Evolutionary conservation across 1,284 basidiomycete genomes (phyloP).

Genomic region (Boletellus sp.): DNA sequence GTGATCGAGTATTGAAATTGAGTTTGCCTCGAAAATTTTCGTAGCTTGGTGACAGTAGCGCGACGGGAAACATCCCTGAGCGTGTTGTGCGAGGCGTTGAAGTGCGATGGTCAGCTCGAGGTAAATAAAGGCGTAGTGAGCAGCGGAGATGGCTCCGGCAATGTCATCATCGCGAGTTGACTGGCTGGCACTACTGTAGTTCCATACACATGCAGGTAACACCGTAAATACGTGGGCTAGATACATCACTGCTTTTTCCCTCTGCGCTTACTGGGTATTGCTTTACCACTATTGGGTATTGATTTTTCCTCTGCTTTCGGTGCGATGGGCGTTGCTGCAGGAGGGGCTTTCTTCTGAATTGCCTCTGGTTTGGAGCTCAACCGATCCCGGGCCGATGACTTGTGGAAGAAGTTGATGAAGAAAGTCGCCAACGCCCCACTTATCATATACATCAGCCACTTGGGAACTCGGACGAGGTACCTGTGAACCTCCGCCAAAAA

Average conservation of each 20-base stretch:
- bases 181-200: no score
- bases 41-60: no score
- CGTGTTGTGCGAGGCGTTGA: no score
- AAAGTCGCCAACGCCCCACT: conserved; percentile 48
- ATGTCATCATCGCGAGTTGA: no score
- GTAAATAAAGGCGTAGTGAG: no score
- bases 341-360: conserved; percentile 1
- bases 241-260: conserved; percentile 18
- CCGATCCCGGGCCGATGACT: conserved; percentile 10
- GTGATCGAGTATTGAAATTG: no score
- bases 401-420: conserved; percentile 46
- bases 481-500: conserved; percentile 51
- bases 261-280: conserved; percentile 27
- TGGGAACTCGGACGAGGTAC: conserved; percentile 41
- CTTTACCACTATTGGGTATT: conserved; percentile 14
- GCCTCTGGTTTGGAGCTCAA: conserved; percentile 5
- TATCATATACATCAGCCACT: conserved; percentile 47
- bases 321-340: background rate
- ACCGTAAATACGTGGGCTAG: no score
- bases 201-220: no score
- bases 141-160: no score
- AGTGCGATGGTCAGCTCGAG: no score
- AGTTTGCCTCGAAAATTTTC: no score
- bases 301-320: conserved; percentile 19
- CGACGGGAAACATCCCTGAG: no score